These are phyloP conservation scores for Pisolithus microcarpus DNA, from an alignment of 768 basidiomycete species.

Conservation along the genomic window DNA sequence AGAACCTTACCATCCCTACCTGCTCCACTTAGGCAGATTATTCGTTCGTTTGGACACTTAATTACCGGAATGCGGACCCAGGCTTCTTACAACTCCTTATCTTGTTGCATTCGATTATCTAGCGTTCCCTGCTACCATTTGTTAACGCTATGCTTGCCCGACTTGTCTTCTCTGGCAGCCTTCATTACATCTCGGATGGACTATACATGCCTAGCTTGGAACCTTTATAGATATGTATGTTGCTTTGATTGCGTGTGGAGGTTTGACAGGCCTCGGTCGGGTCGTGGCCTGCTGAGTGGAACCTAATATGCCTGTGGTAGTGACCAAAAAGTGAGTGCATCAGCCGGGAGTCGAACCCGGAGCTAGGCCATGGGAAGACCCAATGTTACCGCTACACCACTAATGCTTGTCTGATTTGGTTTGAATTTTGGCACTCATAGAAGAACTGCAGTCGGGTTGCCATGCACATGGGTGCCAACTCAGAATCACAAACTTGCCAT, in stretches of 20 bases:
- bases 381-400: constrained; percentile 85
- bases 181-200: neutral
- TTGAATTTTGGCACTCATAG: too few species aligned
- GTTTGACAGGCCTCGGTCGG: neutral
- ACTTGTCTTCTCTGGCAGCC: neutral
- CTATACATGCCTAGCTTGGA: neutral
- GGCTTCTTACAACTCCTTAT: neutral
- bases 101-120: neutral
- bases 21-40: constrained; percentile 30
- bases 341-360: constrained; percentile 56
- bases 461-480: too few species aligned
- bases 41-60: constrained; percentile 1
- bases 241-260: neutral
- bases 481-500: too few species aligned
- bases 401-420: constrained; percentile 13
- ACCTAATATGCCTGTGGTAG: too few species aligned
- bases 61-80: neutral
- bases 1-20: constrained; percentile 59
- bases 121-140: neutral
- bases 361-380: constrained; percentile 73
- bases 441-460: too few species aligned
- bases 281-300: neutral
- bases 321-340: constrained; percentile 26
- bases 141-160: too few species aligned
- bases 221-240: neutral